A percentile compares a stretch with the other conserved stretches of the same genome.
Evolutionary conservation across 345 rosid genomes (phyloP).

Genomic region (Rubroshorea leprosula): DNA sequence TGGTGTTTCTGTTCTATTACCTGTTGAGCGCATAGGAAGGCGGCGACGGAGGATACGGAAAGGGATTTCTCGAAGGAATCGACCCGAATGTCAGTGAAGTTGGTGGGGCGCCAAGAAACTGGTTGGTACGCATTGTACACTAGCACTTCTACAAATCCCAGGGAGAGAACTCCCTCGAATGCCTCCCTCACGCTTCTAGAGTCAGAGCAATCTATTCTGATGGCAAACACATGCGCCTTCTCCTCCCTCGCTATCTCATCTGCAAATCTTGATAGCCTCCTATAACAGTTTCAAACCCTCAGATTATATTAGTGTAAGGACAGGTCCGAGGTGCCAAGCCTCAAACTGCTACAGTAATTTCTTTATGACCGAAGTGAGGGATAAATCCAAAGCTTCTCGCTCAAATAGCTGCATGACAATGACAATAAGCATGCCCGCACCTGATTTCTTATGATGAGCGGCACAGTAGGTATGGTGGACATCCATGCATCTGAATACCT

Average conservation of each 20-base stretch:
- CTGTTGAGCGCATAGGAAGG: slow-evolving; percentile 89
- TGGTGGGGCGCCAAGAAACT: slow-evolving; percentile 42
- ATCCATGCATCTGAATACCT: too few species aligned
- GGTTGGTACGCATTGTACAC: slow-evolving; percentile 80
- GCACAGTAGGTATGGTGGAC: too few species aligned
- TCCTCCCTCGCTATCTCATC: slow-evolving; percentile 96
- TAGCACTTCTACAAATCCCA: slow-evolving; percentile 84
- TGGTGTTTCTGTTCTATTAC: slow-evolving; percentile 24
- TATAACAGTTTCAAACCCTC: slow-evolving; percentile 24
- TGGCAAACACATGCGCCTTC: slow-evolving; percentile 89
- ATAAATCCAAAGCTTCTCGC: too few species aligned
- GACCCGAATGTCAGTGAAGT: slow-evolving; percentile 58
- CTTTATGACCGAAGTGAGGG: too few species aligned
- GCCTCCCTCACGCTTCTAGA: too few species aligned
- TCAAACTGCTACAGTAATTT: too few species aligned
- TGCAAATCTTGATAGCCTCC: slow-evolving; percentile 77
- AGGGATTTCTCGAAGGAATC: slow-evolving; percentile 77
- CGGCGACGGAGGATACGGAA: slow-evolving; percentile 62
- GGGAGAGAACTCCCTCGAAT: slow-evolving; percentile 94
- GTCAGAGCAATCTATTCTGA: slow-evolving; percentile 87
- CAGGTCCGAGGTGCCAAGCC: too few species aligned
- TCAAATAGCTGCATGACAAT: too few species aligned
- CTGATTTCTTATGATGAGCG: too few species aligned
- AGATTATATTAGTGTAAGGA: too few species aligned
- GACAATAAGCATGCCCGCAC: too few species aligned